Percentiles rank a stretch among this genome's conserved stretches.
These are phyloP conservation scores for Arctium lappa DNA, from an alignment of 129 eudicot genomes.

Conservation along the genomic window DNA sequence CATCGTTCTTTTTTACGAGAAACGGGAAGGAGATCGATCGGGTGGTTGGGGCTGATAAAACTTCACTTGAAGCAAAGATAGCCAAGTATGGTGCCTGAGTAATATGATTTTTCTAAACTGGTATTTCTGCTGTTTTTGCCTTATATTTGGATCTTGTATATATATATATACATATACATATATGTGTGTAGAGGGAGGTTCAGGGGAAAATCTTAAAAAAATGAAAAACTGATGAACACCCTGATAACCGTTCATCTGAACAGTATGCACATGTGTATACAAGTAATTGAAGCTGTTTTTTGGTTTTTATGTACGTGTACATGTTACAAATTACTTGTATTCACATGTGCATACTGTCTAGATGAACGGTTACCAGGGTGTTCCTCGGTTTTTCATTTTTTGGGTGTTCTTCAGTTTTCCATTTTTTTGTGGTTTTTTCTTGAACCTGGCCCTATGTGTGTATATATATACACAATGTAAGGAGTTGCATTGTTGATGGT, in stretches of 20 bases:
- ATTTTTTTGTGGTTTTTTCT: background rate
- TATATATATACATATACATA: no score
- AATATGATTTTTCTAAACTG: background rate
- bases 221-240: no score
- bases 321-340: no score
- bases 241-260: no score
- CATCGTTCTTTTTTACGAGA: constrained; percentile 54
- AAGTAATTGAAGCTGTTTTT: no score
- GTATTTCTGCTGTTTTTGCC: background rate
- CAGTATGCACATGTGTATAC: no score
- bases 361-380: no score
- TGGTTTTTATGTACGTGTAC: no score
- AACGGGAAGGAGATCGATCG: constrained; percentile 67
- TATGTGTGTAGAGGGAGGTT: background rate
- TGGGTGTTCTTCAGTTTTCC: background rate
- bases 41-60: constrained; percentile 63
- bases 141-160: constrained; percentile 8
- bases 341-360: no score
- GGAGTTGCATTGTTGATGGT: background rate
- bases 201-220: no score
- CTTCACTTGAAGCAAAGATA: constrained; percentile 59
- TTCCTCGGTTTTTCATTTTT: no score
- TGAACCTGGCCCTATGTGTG: no score
- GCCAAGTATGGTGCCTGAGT: constrained; percentile 46
- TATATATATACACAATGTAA: background rate